These are phyloP conservation scores for Mangifera indica DNA, from an alignment of 345 rosid species.

Conservation along the genomic window DNA sequence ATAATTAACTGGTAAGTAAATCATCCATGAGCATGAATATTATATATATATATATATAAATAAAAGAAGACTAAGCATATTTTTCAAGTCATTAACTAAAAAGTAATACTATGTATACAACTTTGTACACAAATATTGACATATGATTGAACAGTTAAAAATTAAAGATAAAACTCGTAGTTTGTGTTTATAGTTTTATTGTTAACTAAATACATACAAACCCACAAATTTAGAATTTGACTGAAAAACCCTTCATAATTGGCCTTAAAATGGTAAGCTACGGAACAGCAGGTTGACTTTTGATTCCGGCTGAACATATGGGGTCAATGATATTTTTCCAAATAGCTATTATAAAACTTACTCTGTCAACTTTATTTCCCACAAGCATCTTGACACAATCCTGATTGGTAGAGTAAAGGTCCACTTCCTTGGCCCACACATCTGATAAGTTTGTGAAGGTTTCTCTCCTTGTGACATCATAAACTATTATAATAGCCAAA, in stretches of 20 bases:
- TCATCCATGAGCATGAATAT: neutral
- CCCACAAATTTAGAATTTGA: too few relatives aligned
- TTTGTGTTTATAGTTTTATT: too few relatives aligned
- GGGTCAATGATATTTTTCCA: neutral
- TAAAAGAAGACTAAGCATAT: neutral
- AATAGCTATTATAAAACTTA: conserved; percentile 39
- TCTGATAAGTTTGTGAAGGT: conserved; percentile 82
- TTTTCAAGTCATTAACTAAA: conserved; percentile 2
- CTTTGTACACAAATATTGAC: too few relatives aligned
- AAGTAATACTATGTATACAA: too few relatives aligned
- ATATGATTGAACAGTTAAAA: too few relatives aligned
- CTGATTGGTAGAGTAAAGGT: conserved; percentile 72
- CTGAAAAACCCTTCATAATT: too few relatives aligned
- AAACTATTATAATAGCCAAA: conserved; percentile 45
- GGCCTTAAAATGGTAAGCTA: too few relatives aligned
- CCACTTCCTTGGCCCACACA: conserved; percentile 94
- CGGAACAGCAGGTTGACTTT: too few relatives aligned
- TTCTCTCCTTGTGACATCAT: conserved; percentile 90
- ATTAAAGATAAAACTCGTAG: too few relatives aligned
- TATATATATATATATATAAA: neutral
- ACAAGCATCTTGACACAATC: conserved; percentile 92
- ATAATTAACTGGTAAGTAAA: neutral
- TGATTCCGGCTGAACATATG: too few relatives aligned
- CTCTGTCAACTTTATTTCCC: conserved; percentile 91
- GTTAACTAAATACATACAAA: neutral